These are phyloP conservation scores for Saccharomycopsis capsularis DNA, from an alignment of 805 yeast species.

Conservation along the genomic window DNA sequence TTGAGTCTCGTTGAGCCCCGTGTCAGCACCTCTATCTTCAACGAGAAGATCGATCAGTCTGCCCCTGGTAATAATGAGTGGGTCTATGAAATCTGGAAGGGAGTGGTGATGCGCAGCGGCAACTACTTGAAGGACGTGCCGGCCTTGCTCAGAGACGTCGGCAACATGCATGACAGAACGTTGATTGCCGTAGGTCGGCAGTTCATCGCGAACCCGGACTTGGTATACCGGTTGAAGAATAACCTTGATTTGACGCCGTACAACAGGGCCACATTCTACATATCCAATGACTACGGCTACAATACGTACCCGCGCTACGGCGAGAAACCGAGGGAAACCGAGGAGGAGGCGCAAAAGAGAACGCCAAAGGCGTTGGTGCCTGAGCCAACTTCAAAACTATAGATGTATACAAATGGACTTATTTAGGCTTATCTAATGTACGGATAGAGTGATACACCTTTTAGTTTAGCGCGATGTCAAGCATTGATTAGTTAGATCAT, in stretches of 20 bases:
- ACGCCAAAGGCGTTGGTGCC: not conserved
- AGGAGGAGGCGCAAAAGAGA: not conserved
- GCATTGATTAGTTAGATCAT: no score
- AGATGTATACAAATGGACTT: no score
- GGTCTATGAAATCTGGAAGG: constrained; percentile 38
- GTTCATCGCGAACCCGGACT: constrained; percentile 37
- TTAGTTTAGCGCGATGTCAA: no score
- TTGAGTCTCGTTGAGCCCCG: constrained; percentile 34
- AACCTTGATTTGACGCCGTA: constrained; percentile 32
- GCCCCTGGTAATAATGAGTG: constrained; percentile 31
- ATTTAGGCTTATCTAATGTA: no score
- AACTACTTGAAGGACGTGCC: constrained; percentile 24
- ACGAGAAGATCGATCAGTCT: constrained; percentile 26
- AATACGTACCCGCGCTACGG: constrained; percentile 25
- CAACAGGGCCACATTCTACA: constrained; percentile 36
- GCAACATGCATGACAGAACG: constrained; percentile 36
- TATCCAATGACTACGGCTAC: constrained; percentile 29
- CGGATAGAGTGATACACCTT: no score
- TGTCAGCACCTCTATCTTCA: constrained; percentile 23
- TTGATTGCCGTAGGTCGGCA: constrained; percentile 34
- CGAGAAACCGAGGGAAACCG: not conserved
- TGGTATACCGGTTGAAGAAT: constrained; percentile 30
- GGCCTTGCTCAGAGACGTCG: constrained; percentile 24
- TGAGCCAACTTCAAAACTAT: no score
- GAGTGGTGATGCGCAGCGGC: constrained; percentile 38